Evolutionary conservation across 495 filamentous ascomycete species (phyloP).

Genomic region (Aspergillus bridgeri): DNA sequence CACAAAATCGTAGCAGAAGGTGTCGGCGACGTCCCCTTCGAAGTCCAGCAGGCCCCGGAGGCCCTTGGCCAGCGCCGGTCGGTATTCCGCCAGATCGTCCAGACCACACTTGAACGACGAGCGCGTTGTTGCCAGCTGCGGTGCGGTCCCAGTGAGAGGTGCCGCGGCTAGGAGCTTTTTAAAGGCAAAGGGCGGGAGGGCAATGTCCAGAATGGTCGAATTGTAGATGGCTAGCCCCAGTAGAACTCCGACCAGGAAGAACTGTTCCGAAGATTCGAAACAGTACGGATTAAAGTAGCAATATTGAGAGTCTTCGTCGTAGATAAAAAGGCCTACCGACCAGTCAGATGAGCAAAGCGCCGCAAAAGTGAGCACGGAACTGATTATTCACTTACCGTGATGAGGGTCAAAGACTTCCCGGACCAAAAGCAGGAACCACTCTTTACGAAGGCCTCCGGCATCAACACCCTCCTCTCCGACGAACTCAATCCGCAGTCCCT

Average conservation of each 20-base stretch:
- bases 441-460: slow-evolving; percentile 86
- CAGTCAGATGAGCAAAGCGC: neutral
- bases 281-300: slow-evolving; percentile 95
- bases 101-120: slow-evolving; percentile 68
- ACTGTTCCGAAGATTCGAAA: slow-evolving; percentile 92
- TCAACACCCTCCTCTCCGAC: slow-evolving; percentile 88
- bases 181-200: slow-evolving; percentile 89
- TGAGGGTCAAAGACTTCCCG: slow-evolving; percentile 90
- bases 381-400: slow-evolving; percentile 59
- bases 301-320: slow-evolving; percentile 90
- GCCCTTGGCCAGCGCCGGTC: slow-evolving; percentile 72
- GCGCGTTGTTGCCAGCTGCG: slow-evolving; percentile 53
- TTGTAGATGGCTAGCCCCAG: slow-evolving; percentile 95
- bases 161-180: slow-evolving; percentile 78
- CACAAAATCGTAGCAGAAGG: slow-evolving; percentile 82
- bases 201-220: slow-evolving; percentile 89
- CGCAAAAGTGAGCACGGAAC: neutral
- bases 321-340: slow-evolving; percentile 72
- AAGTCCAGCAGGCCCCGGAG: slow-evolving; percentile 75
- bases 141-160: slow-evolving; percentile 46
- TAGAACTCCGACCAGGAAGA: slow-evolving; percentile 84
- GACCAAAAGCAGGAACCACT: slow-evolving; percentile 92
- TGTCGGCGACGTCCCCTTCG: slow-evolving; percentile 78
- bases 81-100: slow-evolving; percentile 82
- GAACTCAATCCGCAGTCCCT: slow-evolving; percentile 85